Conservation (phyloP, 2,329 filamentous ascomycete species). For the Aspergillus sp. region DNA sequence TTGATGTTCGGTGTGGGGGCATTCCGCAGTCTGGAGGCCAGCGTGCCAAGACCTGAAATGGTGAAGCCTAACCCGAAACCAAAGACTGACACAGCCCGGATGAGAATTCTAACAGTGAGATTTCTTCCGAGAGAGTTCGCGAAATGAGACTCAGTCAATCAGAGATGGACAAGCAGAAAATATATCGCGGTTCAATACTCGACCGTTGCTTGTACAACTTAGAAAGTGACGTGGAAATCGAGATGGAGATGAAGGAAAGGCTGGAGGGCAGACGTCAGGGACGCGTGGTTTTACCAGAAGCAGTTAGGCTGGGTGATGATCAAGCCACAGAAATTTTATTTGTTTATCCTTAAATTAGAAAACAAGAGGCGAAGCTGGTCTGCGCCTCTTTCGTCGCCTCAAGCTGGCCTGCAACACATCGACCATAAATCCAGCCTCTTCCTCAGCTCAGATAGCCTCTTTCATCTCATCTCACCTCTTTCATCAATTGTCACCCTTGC, state of each 20-base stretch:
- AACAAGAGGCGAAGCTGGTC: conserved; percentile 9
- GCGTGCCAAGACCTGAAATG: conserved; percentile 15
- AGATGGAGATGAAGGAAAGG: neutral
- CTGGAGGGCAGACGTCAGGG: conserved; percentile 3
- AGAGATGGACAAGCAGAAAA: neutral
- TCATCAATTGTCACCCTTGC: neutral
- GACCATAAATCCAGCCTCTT: conserved; percentile 4
- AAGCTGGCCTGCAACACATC: neutral
- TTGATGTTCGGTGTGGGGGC: neutral
- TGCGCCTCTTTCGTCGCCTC: conserved; percentile 4
- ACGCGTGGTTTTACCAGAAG: conserved; percentile 12
- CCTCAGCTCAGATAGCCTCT: neutral
- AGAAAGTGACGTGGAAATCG: neutral
- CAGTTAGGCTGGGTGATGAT: neutral
- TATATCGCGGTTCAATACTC: neutral
- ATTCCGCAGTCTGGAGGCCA: neutral
- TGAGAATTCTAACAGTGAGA: neutral
- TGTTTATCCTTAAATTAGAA: conserved; percentile 12
- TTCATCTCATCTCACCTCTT: neutral
- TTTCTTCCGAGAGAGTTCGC: neutral
- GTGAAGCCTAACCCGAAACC: conserved; percentile 14
- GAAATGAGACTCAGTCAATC: neutral
- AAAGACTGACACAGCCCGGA: neutral
- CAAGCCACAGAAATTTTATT: conserved; percentile 8
- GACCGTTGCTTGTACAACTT: neutral